Evolutionary conservation across 2,329 filamentous ascomycete species (phyloP), one percentile per base, ranked within the genome.

Genomic region (Pestalotiopsis sp.): DNA sequence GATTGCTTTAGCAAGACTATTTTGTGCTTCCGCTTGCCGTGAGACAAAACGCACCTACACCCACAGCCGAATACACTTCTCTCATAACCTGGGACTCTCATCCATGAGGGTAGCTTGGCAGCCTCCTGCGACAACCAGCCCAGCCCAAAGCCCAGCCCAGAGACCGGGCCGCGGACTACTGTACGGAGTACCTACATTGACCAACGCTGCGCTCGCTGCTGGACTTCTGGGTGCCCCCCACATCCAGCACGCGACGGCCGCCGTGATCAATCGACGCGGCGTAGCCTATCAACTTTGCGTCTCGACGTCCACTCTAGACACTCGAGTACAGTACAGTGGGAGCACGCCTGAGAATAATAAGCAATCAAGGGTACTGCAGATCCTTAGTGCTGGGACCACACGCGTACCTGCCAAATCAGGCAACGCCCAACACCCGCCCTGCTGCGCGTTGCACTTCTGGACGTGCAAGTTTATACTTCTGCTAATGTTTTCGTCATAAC

Each of bases 371-470:
- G 56, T 41, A 45, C 49, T 23, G 63, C 63, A 57, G 63, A 66
- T 66, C 49, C 23, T 39, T 38, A 58, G 61, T 41, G 4, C 20
- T 31, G 23, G 65, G 36, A 31, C 67, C 67, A 69, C 67, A 66
- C 31, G 63, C 67, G 57, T 66, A 69, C 67, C 67, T 69, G 67
- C 67, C 67, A 57, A 63, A 69, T 69, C 17, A n/a, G 67, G 67
- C 57, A 66, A 31, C 65, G 52, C 25, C 49, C 13, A 27, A 27
- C 13, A 20, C 31, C 36, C 9, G 14, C 12, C 38, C 59, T 17
- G 25, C 59, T 17, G 25, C 27, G 27, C 31, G 59, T 39, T 62
- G 27, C 45, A 52, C 45, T 36, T 36, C 45, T 52, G 9, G 45
- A n/a, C 45, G 45, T 52, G 20, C 45, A 52, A 52, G 14, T 45